Evolutionary conservation across 495 filamentous ascomycete genomes (phyloP), one percentile per base, ranked within the genome.

Genomic region (Hypoxylon intermedium): DNA sequence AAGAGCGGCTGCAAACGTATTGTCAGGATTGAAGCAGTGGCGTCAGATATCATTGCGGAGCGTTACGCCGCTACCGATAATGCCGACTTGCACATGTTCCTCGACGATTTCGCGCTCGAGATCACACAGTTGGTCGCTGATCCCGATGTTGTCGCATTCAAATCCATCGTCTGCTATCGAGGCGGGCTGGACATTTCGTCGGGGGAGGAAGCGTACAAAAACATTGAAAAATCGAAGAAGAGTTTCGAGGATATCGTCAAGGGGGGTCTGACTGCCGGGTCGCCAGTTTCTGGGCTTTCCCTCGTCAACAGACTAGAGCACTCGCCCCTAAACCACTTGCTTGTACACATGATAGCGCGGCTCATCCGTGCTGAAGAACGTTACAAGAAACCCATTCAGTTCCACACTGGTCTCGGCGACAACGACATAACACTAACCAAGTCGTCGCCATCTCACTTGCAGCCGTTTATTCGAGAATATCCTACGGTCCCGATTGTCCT

Each of bases 371-470:
- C 79, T 19, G 38, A 19, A 56, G 54, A 59, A 51, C 60, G 51
- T 20, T 69, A 67, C 9, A 81, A 76, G 53, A 94, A 94, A 65
- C 90, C 92, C 1, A 68, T 97, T 23, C 92, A 96, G 65, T 89
- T 97, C 54, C 91, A 96, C 64, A 93, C 90, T 0, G 92, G 92
- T 0, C 78, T 96, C 1, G 92, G 92, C 0, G 91, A 96, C 63
- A 90, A 88, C 59, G 91, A 95, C 72, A 87, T 96, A 46, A 82
- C 77, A 4, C 77, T 96, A 6, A 66, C 82, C 0, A 80, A 78
- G 44, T 82, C 90, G 0, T 93, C 91, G 50, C 92, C 92, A 6
- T 85, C 90, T 31, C 85, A 89, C 65, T 67, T 97, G 28, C 90
- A 96, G 70, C 72, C 75, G 0, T 82, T 96, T 54, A 91, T 97